These are phyloP conservation scores for Fonsecaea multimorphosa DNA, from an alignment of 2,329 filamentous ascomycete species.

Conservation along the genomic window DNA sequence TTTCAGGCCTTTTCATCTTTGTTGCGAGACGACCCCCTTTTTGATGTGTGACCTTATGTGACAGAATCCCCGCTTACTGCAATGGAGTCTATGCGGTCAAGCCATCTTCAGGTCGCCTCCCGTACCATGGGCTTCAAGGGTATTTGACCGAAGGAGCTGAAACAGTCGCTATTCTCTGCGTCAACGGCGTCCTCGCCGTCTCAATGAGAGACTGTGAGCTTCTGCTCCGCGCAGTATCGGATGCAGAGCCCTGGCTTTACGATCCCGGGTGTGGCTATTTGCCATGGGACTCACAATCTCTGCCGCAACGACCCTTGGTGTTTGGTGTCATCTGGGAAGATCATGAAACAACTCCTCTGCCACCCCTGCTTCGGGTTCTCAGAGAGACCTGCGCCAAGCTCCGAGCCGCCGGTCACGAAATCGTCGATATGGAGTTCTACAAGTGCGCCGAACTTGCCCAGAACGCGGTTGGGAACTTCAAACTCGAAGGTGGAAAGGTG, in stretches of 20 bases:
- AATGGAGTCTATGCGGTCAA: constrained; percentile 1
- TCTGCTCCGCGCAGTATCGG: not conserved
- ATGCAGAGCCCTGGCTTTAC: constrained; percentile 1
- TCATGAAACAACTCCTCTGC: constrained; percentile 21
- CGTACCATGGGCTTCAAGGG: not conserved
- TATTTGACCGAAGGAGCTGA: not conserved
- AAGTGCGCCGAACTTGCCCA: constrained; percentile 53
- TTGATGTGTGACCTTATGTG: constrained; percentile 40
- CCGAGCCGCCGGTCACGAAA: constrained; percentile 57
- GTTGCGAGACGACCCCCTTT: constrained; percentile 21
- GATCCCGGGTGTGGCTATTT: constrained; percentile 39
- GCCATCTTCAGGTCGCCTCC: not conserved
- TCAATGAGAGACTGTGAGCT: constrained; percentile 3
- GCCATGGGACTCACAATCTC: constrained; percentile 49
- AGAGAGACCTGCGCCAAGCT: constrained; percentile 44
- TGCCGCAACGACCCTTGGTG: constrained; percentile 6
- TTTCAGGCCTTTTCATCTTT: not conserved
- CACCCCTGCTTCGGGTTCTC: constrained; percentile 31
- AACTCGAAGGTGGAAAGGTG: constrained; percentile 61
- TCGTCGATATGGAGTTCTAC: constrained; percentile 41
- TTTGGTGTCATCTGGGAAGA: constrained; percentile 33
- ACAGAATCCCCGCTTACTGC: not conserved
- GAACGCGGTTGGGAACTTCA: constrained; percentile 57
- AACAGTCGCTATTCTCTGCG: not conserved
- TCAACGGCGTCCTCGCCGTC: not conserved